Base-by-base conservation (phyloP, 2,329 filamentous ascomycete genomes). In the Cyphellophora attinorum region DNA sequence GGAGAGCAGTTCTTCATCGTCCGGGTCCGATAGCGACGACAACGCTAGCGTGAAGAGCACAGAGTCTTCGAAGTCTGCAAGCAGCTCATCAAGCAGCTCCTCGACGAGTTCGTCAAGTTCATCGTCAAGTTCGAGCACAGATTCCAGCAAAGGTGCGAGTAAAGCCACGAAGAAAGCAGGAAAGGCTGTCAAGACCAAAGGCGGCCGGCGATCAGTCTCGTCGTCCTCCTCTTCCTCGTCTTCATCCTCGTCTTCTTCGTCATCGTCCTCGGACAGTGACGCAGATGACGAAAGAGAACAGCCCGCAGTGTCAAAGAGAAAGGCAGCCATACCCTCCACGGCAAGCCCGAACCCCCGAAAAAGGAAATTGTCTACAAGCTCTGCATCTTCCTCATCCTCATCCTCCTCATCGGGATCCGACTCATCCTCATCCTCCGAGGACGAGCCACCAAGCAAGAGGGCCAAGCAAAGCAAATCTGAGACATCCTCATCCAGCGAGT, bases 291-390 rank as follows among this genome's bases (percentile, higher is more conserved):
- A 70, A 45, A 58, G 63, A 21, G 63, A 68, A 36, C 38, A 41
- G 5, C 41, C 51, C 25, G 36, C 17, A 11, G 44, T 43, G 12
- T 42, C 47, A 27, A 53, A 51, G 37, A 42, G 40, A 19, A 57
- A 30, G 19, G 41, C 34, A 38, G 69, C 35, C 11, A 14, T 17
- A 2, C 14, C 72, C 51, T 66, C 73, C 23, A 39, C 51, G 21
- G 40, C 47, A 15, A 34, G 35, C 13, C 51, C 49, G 6, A 68
- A 70, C 18, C 59, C 59, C 2, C 51, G 71, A 39, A 79, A 80
- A 58, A 69, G 75, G 38, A 79, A 80, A 60, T 72, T 72, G 5
- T 57, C 59, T 32, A 56, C 58, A 6, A 61, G 55, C 44, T n/a
- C n/a, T n/a, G n/a, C n/a, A n/a, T n/a, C n/a, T n/a, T n/a, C n/a